Conservation (phyloP, 2,329 filamentous ascomycete genomes). For the Stagonosporopsis chrysanthemi region DNA sequence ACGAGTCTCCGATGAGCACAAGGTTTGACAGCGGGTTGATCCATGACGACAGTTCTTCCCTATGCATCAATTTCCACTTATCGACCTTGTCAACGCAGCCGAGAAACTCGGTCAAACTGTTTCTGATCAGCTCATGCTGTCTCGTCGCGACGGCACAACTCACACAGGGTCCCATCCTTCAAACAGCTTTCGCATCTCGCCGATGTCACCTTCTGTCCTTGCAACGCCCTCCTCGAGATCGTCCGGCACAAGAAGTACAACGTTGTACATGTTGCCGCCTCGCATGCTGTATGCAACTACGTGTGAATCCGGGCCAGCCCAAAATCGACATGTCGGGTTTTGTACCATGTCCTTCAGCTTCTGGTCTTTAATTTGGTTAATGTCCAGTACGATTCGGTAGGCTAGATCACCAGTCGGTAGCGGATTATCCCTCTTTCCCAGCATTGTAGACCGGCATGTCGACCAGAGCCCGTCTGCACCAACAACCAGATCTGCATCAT, state of each 20-base stretch:
- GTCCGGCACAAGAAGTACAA: conserved; percentile 72
- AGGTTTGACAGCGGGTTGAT: conserved; percentile 61
- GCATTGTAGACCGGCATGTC: conserved; percentile 55
- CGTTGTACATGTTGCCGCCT: conserved; percentile 67
- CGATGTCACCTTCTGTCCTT: conserved; percentile 60
- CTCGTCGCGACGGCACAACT: conserved; percentile 46
- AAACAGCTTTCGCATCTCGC: conserved; percentile 69
- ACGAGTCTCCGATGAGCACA: conserved; percentile 54
- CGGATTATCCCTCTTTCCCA: conserved; percentile 28
- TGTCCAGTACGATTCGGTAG: conserved; percentile 66
- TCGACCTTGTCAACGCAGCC: conserved; percentile 64
- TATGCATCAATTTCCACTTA: conserved; percentile 74
- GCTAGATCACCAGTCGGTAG: conserved; percentile 69
- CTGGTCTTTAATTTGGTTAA: conserved; percentile 61
- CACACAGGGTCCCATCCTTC: conserved; percentile 69
- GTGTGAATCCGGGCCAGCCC: conserved; percentile 69
- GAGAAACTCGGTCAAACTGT: conserved; percentile 32
- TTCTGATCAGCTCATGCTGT: conserved; percentile 8
- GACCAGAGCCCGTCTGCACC: conserved; percentile 72
- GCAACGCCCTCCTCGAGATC: conserved; percentile 64
- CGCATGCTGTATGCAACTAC: conserved; percentile 69
- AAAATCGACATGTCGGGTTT: conserved; percentile 64
- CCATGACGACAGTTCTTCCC: conserved; percentile 47
- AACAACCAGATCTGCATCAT: conserved; percentile 64
- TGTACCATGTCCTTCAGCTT: conserved; percentile 61